Conservation (phyloP, 2,329 filamentous ascomycete genomes). For the Fusarium tanahbumbuense region DNA sequence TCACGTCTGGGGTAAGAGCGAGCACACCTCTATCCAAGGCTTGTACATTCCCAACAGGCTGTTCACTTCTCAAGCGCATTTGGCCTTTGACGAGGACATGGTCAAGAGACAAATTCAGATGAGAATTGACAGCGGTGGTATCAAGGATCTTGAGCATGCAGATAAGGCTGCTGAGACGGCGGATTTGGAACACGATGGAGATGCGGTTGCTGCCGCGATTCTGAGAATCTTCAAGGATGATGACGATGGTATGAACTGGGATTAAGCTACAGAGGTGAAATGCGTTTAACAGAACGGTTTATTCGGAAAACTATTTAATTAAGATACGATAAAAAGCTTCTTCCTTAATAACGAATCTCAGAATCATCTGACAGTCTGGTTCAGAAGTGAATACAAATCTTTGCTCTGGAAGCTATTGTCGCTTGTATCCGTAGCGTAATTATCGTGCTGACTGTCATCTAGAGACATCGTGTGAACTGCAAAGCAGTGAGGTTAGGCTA, state of each 20-base stretch:
- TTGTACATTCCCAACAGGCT: constrained; percentile 74
- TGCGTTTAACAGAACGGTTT: not conserved
- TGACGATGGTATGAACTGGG: constrained; percentile 54
- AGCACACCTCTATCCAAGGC: constrained; percentile 76
- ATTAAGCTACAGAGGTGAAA: not conserved
- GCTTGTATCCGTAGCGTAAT: not conserved
- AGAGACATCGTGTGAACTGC: not conserved
- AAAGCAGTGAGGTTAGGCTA: not conserved
- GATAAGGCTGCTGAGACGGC: constrained; percentile 72
- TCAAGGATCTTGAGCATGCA: constrained; percentile 72
- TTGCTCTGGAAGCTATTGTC: not conserved
- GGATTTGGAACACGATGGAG: constrained; percentile 74
- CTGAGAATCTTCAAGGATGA: constrained; percentile 67
- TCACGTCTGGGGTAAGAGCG: constrained; percentile 71
- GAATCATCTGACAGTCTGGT: not conserved
- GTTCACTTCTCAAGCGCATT: constrained; percentile 82
- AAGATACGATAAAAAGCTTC: not conserved
- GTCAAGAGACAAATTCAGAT: constrained; percentile 71
- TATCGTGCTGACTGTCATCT: not conserved
- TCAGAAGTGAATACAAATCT: not conserved
- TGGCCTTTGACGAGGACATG: constrained; percentile 79
- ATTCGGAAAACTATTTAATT: not conserved
- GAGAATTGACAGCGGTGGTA: constrained; percentile 68
- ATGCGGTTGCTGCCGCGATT: constrained; percentile 74
- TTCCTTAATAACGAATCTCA: not conserved